Base-by-base conservation (phyloP, 331 rosid genomes). In the Malus hybrid region DNA sequence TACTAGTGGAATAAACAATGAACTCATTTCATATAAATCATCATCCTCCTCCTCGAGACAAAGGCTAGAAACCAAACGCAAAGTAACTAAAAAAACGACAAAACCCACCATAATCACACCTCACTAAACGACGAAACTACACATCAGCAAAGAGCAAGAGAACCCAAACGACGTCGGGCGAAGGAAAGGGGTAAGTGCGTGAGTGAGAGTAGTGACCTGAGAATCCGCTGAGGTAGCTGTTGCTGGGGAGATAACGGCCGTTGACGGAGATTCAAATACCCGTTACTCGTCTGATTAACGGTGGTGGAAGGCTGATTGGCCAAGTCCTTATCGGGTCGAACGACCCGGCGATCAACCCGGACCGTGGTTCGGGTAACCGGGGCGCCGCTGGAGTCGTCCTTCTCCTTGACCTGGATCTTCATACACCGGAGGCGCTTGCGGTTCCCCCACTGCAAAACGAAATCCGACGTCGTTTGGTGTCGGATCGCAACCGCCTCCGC, bases 361-460 rank as follows among this genome's bases (percentile, higher is more conserved):
- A 85, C 90, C 57, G 93, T 89, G 34, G 92, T 87, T 76, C 88
- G 79, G n/a, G 89, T 88, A 82, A 80, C 91, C 82, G 91, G 87
- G 54, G 77, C n/a, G 4, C 57, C 84, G 65, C 88, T 55, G 34
- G 91, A 82, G 75, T 88, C 87, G 69, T 89, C 69, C 48, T 16
- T 65, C 27, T 91, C 92, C 76, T 87, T 91, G 54, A 84, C 92
- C 90, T 89, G 97, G 54, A 89, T 87, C 89, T 93, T 93, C 98
- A 88, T 93, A 77, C 93, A 93, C 84, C 98, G 70, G 31, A 85
- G 88, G 71, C 97, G 87, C 89, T 93, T 93, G 71, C 96, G 89
- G 83, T 89, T 93, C 50, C 98, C 98, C 98, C 98, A 93, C 85
- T 86, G 91, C 75, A 89, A 80, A 22, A 82, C 88, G 74, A 91